Base-by-base conservation (phyloP, 2,329 filamentous ascomycete species). In the Colletotrichum tamarilloi region DNA sequence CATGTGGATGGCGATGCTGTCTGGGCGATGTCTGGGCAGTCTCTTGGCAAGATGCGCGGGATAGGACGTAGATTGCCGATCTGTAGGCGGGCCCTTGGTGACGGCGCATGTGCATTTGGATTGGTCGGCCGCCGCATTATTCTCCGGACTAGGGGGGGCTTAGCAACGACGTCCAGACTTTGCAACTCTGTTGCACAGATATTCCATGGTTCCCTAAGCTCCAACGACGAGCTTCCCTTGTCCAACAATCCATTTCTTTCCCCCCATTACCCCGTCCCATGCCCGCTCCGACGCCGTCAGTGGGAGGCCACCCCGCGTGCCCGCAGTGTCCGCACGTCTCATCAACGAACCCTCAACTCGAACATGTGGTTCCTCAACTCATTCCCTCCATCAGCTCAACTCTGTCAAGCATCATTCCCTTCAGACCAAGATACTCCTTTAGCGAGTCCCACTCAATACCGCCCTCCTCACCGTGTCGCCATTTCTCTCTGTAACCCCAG, bases 371-470 rank as follows among this genome's bases (percentile, higher is more conserved):
- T 72, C 57, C 42, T 75, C 69, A 75, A 58, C 80, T 84, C 95
- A 98, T 98, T 22, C 96, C 97, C 76, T 95, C 92, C 94, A 98
- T 96, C 78, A 98, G 88, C 80, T 96, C 94, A 19, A 95, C 92
- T 76, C 92, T 92, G 83, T 99, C 97, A 65, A 99, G 85, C 76
- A 97, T 89, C 96, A 98, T 98, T 32, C 94, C 93, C 79, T 93
- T 92, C 79, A 93, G 88, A 49, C 94, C 91, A 77, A 95, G 91
- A 84, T 95, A 97, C 84, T 98, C 94, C 76, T 92, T 91, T 75
- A 99, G 85, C 38, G 89, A 90, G 77, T 97, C 93, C 94, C 97
- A 99, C 75, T 98, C 96, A 66, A 91, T 88, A 0, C 97, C 96
- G 76, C 95, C 93, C 84, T 99, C 97, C 80, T 98, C 95, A 1